Conservation (phyloP, 116 monocot species). For the Phalaenopsis hybrid region DNA sequence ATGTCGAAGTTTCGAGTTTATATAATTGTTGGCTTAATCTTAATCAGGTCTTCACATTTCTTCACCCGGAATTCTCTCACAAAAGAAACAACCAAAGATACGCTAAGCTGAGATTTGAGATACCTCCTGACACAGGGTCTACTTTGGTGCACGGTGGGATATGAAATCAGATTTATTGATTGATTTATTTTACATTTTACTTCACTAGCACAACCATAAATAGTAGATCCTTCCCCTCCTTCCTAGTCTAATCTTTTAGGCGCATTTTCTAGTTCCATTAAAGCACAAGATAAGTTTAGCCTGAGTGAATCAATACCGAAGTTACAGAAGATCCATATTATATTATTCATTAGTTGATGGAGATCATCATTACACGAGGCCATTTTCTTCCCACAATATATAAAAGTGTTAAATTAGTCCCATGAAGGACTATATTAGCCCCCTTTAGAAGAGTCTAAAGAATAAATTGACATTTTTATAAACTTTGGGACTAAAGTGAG, state of each 20-base stretch:
- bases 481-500: no score
- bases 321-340: not conserved
- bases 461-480: no score
- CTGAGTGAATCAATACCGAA: not conserved
- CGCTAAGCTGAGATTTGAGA: constrained; percentile 68
- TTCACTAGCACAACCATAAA: not conserved
- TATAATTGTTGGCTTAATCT: not conserved
- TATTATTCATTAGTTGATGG: not conserved
- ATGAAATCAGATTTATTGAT: not conserved
- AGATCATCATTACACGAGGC: not conserved
- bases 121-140: constrained; percentile 80
- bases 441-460: no score
- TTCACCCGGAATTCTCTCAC: constrained; percentile 59
- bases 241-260: not conserved
- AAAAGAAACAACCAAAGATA: constrained; percentile 61
- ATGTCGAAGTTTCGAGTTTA: not conserved
- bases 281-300: no score
- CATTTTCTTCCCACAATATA: no score
- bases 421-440: no score
- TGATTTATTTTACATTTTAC: not conserved
- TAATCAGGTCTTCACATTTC: constrained; percentile 79
- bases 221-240: not conserved
- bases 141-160: constrained; percentile 78
- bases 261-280: not conserved
- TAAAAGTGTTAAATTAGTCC: no score